Evolutionary conservation across 805 yeast genomes (phyloP), one percentile per base, ranked within the genome.

Genomic region (Candida ovalis): DNA sequence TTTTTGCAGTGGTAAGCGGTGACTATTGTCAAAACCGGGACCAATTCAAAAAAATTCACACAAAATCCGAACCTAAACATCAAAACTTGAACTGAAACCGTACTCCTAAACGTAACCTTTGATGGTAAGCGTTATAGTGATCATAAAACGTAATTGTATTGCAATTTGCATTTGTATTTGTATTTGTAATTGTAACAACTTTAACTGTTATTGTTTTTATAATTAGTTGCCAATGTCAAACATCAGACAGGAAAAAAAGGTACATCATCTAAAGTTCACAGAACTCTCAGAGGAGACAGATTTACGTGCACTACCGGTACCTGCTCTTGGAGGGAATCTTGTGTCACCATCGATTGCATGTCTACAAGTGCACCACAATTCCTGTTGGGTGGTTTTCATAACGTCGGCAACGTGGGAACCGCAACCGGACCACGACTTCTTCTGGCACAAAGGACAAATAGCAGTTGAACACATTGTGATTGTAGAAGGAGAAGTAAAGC

Each of bases 341-440:
- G 64, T 65, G 42, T 72, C 61, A 5, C 61, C 67, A 1, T 67
- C 73, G 48, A 74, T 76, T 21, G 66, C 58, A 46, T 73, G 74
- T 48, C 68, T 70, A 62, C 86, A 81, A 33, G 81, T 72, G 59
- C 86, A 81, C 81, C 82, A 76, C 48, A 64, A 68, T 19, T 63
- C 63, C 48, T 67, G 69, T 27, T 75, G 76, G 19, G 82, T 76
- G 47, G 59, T 54, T 45, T 73, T 74, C 85, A 81, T 79, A n/a
- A 81, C 81, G 15, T 62, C 53, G n/a, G 73, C 52, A 38, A 80
- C 67, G 56, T 81, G 84, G n/a, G 64, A 40, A 25, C 84, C 84
- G 55, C 82, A 78, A n/a, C 85, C 85, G 38, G 82, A 73, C 86
- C 86, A 81, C 13, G 83, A 72, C 55, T 80, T 79, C 58, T 75